A percentile compares a stretch with the other conserved stretches of the same genome.
These are phyloP conservation scores for Nicotiana tomentosiformis DNA, from an alignment of 257 asterid species.

Conservation along the genomic window DNA sequence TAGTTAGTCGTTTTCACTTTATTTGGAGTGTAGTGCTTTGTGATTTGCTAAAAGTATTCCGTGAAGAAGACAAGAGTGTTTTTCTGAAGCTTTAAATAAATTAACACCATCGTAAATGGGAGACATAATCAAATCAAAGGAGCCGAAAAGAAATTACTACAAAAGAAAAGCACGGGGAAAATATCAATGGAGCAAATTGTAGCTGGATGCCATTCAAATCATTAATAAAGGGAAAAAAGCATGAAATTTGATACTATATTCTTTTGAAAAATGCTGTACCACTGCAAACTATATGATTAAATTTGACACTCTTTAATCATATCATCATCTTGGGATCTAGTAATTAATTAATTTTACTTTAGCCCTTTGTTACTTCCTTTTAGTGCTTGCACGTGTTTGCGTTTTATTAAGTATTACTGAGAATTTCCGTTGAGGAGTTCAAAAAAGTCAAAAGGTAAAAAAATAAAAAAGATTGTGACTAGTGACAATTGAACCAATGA, in stretches of 20 bases:
- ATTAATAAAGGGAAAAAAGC: background rate
- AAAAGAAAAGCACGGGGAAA: background rate
- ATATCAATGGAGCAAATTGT: background rate
- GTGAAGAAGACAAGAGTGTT: background rate
- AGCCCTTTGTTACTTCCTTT: background rate
- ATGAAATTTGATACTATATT: background rate
- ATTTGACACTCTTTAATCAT: background rate
- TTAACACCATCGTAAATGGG: background rate
- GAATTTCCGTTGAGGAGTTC: too few relatives aligned
- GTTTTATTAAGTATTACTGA: background rate
- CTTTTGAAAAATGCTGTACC: background rate
- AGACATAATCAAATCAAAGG: background rate
- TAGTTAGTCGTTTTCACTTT: conserved; percentile 6
- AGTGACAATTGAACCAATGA: too few relatives aligned
- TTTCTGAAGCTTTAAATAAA: background rate
- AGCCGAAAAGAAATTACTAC: background rate
- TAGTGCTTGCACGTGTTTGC: background rate
- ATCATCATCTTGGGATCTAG: background rate
- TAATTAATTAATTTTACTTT: background rate
- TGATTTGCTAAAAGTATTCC: background rate
- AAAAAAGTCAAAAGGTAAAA: too few relatives aligned
- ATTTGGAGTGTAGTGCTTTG: background rate
- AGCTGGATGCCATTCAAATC: conserved; percentile 11
- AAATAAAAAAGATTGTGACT: too few relatives aligned
- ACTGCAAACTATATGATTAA: background rate